These are phyloP conservation scores for Leersia perrieri DNA, from an alignment of 176 grass and related monocot genomes.

Conservation along the genomic window DNA sequence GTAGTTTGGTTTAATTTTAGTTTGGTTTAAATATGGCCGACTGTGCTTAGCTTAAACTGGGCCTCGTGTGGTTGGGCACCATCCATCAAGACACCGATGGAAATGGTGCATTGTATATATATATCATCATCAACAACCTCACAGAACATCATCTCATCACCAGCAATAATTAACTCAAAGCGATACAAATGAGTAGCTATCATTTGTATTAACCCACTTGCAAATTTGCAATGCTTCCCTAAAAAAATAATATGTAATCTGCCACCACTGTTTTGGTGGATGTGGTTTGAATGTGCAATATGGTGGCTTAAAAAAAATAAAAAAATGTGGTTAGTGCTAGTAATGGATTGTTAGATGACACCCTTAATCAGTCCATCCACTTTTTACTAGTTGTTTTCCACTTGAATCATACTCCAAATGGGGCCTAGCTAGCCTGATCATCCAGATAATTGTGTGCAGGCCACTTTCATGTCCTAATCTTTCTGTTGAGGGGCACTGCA, in stretches of 20 bases:
- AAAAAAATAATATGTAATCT: background rate
- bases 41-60: constrained; percentile 20
- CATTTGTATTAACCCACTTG: background rate
- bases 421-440: background rate
- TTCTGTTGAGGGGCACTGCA: background rate
- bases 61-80: constrained; percentile 42
- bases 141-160: background rate
- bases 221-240: background rate
- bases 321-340: background rate
- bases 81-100: constrained; percentile 41
- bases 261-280: background rate
- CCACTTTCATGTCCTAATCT: constrained; percentile 23
- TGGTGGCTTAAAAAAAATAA: background rate
- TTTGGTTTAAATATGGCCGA: constrained; percentile 23
- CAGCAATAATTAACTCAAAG: background rate
- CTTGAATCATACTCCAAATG: background rate
- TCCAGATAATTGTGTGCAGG: constrained; percentile 18
- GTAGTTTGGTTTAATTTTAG: constrained; percentile 15
- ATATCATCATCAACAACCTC: constrained; percentile 15
- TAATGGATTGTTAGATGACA: constrained; percentile 8
- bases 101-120: background rate
- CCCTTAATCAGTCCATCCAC: background rate
- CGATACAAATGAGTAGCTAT: background rate
- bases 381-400: background rate
- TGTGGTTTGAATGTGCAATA: constrained; percentile 12